Conservation (phyloP, 345 rosid species). For the Erucastrum elatum region DNA sequence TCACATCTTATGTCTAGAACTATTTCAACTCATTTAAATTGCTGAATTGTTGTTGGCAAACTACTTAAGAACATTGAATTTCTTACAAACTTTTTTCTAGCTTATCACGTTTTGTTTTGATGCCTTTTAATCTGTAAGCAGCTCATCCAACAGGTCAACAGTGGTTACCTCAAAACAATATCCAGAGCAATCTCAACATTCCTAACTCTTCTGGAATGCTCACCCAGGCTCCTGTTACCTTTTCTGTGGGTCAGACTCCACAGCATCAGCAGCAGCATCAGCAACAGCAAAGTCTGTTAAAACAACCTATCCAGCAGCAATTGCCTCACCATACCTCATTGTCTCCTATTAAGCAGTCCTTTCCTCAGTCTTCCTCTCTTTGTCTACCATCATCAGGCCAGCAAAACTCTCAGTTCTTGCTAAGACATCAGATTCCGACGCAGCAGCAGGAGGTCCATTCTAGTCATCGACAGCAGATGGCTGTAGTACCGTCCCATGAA, state of each 20-base stretch:
- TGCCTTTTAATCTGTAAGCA: not conserved
- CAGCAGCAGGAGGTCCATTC: not conserved
- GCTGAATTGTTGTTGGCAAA: not conserved
- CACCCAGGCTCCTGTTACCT: not conserved
- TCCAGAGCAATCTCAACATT: not conserved
- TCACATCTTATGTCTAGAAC: not conserved
- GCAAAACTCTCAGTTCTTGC: no score
- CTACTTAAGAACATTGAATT: not conserved
- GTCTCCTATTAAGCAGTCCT: not conserved
- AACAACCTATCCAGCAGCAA: no score
- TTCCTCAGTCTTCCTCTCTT: slow-evolving; percentile 35
- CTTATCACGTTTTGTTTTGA: not conserved
- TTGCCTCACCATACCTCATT: not conserved
- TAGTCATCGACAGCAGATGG: slow-evolving; percentile 62
- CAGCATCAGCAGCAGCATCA: not conserved
- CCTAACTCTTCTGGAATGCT: not conserved
- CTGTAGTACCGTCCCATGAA: slow-evolving; percentile 45
- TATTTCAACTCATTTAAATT: not conserved
- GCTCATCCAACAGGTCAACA: slow-evolving; percentile 5
- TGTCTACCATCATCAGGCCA: no score
- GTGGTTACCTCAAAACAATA: not conserved
- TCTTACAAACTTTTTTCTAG: not conserved
- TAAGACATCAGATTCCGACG: no score
- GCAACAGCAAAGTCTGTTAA: no score
- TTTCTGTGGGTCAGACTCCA: not conserved